These are phyloP conservation scores for Extremus antarcticus DNA, from an alignment of 495 filamentous ascomycete genomes.

Conservation along the genomic window DNA sequence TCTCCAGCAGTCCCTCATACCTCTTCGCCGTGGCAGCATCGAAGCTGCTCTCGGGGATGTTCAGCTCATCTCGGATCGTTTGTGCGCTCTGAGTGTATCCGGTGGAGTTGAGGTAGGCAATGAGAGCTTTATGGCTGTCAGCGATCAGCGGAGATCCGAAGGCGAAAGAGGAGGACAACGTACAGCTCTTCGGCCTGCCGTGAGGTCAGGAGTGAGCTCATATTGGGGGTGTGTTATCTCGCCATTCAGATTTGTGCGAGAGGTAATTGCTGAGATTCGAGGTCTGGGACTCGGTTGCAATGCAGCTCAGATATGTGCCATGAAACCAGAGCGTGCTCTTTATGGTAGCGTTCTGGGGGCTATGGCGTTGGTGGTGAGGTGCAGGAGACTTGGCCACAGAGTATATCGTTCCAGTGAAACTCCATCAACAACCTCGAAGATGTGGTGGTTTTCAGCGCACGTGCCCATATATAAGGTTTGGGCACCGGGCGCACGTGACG, in stretches of 20 bases:
- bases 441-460: neutral
- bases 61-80: constrained; percentile 54
- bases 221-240: constrained; percentile 28
- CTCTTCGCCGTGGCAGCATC: constrained; percentile 71
- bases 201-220: constrained; percentile 66
- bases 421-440: no score
- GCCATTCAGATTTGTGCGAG: neutral
- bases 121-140: constrained; percentile 74
- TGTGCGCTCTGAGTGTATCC: constrained; percentile 57
- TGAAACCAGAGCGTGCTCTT: no score
- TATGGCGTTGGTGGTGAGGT: no score
- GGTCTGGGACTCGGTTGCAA: no score
- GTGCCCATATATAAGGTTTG: neutral
- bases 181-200: constrained; percentile 86
- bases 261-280: no score
- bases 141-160: constrained; percentile 16
- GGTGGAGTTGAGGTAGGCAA: constrained; percentile 72
- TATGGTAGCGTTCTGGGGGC: no score
- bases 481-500: no score
- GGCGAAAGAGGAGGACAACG: constrained; percentile 4
- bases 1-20: constrained; percentile 82
- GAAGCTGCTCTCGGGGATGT: constrained; percentile 52
- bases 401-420: no score
- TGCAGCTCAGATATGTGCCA: neutral
- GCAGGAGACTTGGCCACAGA: no score